Percentiles rank a stretch among this genome's conserved stretches.
Conservation (phyloP, 2,329 filamentous ascomycete species). For the Monosporascus sp. region DNA sequence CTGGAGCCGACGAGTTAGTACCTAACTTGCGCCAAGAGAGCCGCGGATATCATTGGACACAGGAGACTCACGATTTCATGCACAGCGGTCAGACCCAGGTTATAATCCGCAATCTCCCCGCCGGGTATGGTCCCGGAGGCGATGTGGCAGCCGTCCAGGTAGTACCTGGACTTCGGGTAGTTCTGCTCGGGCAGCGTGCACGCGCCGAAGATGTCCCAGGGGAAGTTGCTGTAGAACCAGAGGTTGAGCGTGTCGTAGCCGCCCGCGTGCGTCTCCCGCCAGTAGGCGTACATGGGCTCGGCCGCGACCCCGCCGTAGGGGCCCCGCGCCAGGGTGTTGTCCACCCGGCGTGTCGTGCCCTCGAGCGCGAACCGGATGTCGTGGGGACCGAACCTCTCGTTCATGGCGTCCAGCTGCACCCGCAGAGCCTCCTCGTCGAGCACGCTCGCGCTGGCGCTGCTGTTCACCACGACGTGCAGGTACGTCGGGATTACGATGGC, state of each 20-base stretch:
- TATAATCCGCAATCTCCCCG: conserved; percentile 9
- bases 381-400: neutral
- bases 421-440: neutral
- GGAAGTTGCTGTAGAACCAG: conserved; percentile 10
- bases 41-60: neutral
- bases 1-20: neutral
- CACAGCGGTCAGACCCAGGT: conserved; percentile 26
- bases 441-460: neutral
- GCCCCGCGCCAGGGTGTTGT: neutral
- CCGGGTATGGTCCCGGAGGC: conserved; percentile 12
- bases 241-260: conserved; percentile 5
- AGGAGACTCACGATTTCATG: conserved; percentile 23
- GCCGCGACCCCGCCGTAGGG: neutral
- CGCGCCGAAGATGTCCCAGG: conserved; percentile 6
- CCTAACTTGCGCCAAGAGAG: no score
- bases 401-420: conserved; percentile 1
- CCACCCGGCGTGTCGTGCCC: neutral
- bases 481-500: conserved; percentile 1
- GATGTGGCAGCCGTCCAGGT: conserved; percentile 9
- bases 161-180: neutral
- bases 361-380: conserved; percentile 1
- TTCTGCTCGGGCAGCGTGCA: conserved; percentile 8
- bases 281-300: neutral
- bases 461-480: conserved; percentile 1
- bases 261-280: conserved; percentile 1